phyloP scores from a whole-genome alignment of 108 stramenopile genomes.

The Nannochloropsis granulata region DNA sequence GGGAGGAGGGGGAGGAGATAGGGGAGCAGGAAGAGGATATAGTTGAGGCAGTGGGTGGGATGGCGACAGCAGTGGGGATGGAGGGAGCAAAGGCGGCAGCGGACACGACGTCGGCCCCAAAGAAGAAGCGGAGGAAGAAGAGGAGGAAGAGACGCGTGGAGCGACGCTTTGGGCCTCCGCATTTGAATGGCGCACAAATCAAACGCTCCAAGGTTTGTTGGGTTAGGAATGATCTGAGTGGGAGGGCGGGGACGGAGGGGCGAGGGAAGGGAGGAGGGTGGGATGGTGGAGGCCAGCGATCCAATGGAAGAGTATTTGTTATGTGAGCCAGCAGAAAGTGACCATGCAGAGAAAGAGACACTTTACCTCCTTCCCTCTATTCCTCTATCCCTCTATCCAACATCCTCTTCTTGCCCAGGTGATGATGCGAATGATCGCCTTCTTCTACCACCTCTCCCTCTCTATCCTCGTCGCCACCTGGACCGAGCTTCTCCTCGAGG shows the following conservation, averaged over 20 bases:
- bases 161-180: background rate
- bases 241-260: background rate
- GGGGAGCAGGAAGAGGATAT: background rate
- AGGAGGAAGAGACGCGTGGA: background rate
- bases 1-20: background rate
- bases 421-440: background rate
- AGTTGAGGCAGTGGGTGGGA: background rate
- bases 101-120: background rate
- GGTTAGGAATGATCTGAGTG: background rate
- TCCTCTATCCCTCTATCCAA: too few relatives aligned
- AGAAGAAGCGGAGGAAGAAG: background rate
- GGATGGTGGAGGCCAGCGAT: background rate
- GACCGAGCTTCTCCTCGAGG: background rate
- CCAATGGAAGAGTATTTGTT: background rate
- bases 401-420: background rate
- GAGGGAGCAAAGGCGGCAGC: background rate
- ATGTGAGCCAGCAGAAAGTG: background rate
- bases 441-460: background rate
- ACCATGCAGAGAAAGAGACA: background rate
- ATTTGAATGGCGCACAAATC: background rate
- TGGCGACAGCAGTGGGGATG: background rate
- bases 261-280: background rate
- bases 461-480: background rate
- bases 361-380: background rate
- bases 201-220: background rate